Conservation (phyloP, 2,329 filamentous ascomycete genomes). For the Pestalotiopsis sp. region DNA sequence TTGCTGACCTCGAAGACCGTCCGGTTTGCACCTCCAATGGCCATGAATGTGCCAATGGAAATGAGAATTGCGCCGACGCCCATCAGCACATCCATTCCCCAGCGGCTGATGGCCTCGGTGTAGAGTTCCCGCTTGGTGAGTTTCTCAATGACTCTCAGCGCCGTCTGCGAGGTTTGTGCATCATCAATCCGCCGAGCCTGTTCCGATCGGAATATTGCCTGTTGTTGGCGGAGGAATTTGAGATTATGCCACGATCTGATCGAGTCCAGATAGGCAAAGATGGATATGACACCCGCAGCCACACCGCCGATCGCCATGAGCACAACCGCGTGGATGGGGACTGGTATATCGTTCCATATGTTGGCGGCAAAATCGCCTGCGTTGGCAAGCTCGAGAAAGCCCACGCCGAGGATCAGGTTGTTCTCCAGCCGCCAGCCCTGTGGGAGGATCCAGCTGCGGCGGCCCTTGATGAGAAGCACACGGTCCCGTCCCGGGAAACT, state of each 20-base stretch:
- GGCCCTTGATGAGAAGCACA: constrained; percentile 1
- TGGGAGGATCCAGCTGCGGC: not conserved
- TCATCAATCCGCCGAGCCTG: constrained; percentile 15
- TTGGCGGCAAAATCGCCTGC: constrained; percentile 61
- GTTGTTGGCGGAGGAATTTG: constrained; percentile 44
- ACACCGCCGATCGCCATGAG: constrained; percentile 57
- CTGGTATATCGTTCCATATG: constrained; percentile 56
- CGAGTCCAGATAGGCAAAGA: constrained; percentile 50
- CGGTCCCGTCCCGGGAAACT: not conserved
- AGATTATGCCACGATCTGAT: constrained; percentile 48
- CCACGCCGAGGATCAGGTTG: constrained; percentile 43
- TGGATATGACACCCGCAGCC: constrained; percentile 44
- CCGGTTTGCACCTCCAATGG: constrained; percentile 50
- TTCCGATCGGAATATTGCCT: constrained; percentile 29
- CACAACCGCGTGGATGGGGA: constrained; percentile 49
- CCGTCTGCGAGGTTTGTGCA: constrained; percentile 18
- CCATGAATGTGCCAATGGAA: constrained; percentile 54
- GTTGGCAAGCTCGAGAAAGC: constrained; percentile 58
- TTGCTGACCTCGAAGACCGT: constrained; percentile 50
- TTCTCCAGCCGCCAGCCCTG: constrained; percentile 18
- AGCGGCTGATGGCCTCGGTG: constrained; percentile 52
- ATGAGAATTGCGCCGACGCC: constrained; percentile 53
- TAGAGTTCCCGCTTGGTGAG: constrained; percentile 51
- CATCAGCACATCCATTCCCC: constrained; percentile 53
- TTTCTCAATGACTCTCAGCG: constrained; percentile 30